These are phyloP conservation scores for Phialemoniopsis sp. DNA, from an alignment of 2,329 filamentous ascomycete genomes.

Conservation along the genomic window DNA sequence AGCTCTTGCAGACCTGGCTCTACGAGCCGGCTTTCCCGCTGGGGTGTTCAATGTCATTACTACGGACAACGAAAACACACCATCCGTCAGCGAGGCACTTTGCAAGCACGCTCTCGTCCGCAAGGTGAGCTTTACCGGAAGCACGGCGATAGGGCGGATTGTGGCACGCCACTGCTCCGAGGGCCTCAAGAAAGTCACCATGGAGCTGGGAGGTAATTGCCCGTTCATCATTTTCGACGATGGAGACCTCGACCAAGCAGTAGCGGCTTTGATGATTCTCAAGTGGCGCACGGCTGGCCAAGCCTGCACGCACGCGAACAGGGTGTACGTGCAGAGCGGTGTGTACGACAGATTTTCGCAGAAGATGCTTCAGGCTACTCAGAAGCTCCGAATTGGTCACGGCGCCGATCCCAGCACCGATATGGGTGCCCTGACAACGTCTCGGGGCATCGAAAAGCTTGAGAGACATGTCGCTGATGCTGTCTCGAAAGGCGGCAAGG, in stretches of 20 bases:
- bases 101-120: slow-evolving; percentile 74
- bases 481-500: slow-evolving; percentile 59
- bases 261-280: slow-evolving; percentile 73
- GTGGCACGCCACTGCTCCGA: slow-evolving; percentile 75
- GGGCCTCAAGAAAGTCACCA: slow-evolving; percentile 79
- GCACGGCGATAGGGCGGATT: slow-evolving; percentile 68
- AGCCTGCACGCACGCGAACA: slow-evolving; percentile 71
- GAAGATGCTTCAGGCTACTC: slow-evolving; percentile 73
- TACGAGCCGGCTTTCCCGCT: slow-evolving; percentile 74
- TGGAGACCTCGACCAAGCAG: slow-evolving; percentile 71
- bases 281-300: slow-evolving; percentile 65
- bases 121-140: slow-evolving; percentile 82
- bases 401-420: slow-evolving; percentile 76
- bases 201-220: slow-evolving; percentile 76
- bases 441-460: slow-evolving; percentile 71
- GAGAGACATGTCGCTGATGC: slow-evolving; percentile 56
- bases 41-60: slow-evolving; percentile 73
- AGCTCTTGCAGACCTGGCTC: slow-evolving; percentile 59
- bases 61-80: slow-evolving; percentile 66
- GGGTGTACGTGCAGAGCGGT: slow-evolving; percentile 79
- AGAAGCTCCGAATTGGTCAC: slow-evolving; percentile 75
- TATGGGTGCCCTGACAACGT: slow-evolving; percentile 84
- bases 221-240: slow-evolving; percentile 79
- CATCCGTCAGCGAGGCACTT: slow-evolving; percentile 71
- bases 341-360: slow-evolving; percentile 85